phyloP scores from a whole-genome alignment of 2,329 filamentous ascomycete species.

The Bipolaris sorokiniana region DNA sequence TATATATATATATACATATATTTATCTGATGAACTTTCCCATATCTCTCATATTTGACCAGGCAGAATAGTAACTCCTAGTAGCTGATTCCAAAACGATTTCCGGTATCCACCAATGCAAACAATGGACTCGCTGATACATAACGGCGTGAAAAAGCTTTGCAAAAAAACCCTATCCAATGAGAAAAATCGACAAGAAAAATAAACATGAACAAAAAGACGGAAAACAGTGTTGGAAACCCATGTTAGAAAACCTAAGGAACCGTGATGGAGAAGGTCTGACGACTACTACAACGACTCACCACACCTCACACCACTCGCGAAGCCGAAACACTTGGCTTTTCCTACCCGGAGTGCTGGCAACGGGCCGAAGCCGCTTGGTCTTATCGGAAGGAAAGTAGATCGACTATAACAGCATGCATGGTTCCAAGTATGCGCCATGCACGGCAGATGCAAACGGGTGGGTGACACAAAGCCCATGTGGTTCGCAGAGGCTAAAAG shows the following conservation, averaged over 20 bases:
- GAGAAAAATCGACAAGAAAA: neutral
- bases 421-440: slow-evolving; percentile 1
- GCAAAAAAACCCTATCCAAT: neutral
- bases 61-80: no score
- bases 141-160: neutral
- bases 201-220: neutral
- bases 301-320: neutral
- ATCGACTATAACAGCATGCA: slow-evolving; percentile 5
- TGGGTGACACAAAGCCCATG: slow-evolving; percentile 4
- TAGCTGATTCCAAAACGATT: no score
- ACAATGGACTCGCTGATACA: neutral
- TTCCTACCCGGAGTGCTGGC: slow-evolving; percentile 4
- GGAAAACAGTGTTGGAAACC: no score
- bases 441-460: neutral
- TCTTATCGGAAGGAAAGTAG: neutral
- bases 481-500: slow-evolving; percentile 25
- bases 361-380: slow-evolving; percentile 24
- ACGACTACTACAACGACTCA: no score
- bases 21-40: no score
- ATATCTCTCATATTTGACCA: no score
- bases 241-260: no score
- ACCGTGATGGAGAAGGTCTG: no score
- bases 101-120: neutral
- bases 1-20: no score
- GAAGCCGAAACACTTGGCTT: neutral